Evolutionary conservation across 768 basidiomycete species (phyloP).

Genomic region (Lyophyllum decastes): DNA sequence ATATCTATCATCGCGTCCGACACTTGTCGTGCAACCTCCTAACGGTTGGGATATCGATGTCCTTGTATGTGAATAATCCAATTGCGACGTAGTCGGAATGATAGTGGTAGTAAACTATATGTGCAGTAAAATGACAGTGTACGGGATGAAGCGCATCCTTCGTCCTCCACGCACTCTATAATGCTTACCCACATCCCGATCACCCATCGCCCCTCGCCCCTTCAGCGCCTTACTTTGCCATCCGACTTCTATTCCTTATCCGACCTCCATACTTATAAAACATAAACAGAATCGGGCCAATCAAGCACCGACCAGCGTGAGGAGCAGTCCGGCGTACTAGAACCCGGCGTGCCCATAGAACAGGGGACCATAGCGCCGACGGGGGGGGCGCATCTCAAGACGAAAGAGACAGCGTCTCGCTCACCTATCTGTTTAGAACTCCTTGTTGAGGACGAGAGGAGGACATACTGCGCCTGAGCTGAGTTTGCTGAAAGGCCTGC

Average conservation of each 20-base stretch:
- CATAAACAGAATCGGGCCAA: constrained; percentile 41
- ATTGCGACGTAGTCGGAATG: too few relatives aligned
- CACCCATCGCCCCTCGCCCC: constrained; percentile 11
- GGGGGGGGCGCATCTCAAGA: constrained; percentile 37
- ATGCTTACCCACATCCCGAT: not conserved
- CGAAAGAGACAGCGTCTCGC: too few relatives aligned
- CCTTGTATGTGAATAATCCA: too few relatives aligned
- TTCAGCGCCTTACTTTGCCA: constrained; percentile 9
- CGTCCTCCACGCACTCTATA: too few relatives aligned
- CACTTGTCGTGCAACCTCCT: too few relatives aligned
- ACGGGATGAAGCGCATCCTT: too few relatives aligned
- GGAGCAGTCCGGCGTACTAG: constrained; percentile 39
- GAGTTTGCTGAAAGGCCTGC: constrained; percentile 33
- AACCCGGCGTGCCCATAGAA: constrained; percentile 41
- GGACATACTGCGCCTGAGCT: too few relatives aligned
- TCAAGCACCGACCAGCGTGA: constrained; percentile 32
- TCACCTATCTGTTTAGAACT: too few relatives aligned
- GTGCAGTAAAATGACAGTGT: too few relatives aligned
- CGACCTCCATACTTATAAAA: constrained; percentile 41
- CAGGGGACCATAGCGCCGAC: constrained; percentile 40
- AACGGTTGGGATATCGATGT: too few relatives aligned
- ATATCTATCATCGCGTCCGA: too few relatives aligned
- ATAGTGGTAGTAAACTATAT: too few relatives aligned
- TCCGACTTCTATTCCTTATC: constrained; percentile 32
- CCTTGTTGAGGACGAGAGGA: constrained; percentile 44